Percentiles rank a stretch among this genome's conserved stretches.
phyloP scores from a whole-genome alignment of 495 filamentous ascomycete species.

The Trichodelitschia bisporula region DNA sequence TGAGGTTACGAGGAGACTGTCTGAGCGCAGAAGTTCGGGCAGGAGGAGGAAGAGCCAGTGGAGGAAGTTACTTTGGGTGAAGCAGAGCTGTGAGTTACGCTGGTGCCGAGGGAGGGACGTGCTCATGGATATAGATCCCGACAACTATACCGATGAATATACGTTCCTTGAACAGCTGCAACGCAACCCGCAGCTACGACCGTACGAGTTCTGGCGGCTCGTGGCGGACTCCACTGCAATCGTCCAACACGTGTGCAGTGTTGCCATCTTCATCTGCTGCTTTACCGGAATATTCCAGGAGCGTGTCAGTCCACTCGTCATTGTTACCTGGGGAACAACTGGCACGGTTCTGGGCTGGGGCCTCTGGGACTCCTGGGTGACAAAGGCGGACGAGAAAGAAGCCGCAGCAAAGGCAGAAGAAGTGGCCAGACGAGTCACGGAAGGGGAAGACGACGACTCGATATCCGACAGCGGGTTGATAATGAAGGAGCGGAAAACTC shows the following conservation, averaged over 20 bases:
- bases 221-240: conserved; percentile 92
- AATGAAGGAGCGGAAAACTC: too few relatives aligned
- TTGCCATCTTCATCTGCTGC: conserved; percentile 80
- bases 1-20: conserved; percentile 24
- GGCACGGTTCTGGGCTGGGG: conserved; percentile 75
- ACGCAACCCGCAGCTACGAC: conserved; percentile 76
- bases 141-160: conserved; percentile 92
- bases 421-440: neutral
- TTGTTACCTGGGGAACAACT: conserved; percentile 62
- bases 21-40: conserved; percentile 29
- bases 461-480: neutral
- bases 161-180: conserved; percentile 93
- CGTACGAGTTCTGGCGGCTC: conserved; percentile 95
- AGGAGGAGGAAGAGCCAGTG: conserved; percentile 43
- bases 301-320: conserved; percentile 58
- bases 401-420: conserved; percentile 1
- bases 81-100: conserved; percentile 51
- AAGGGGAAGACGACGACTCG: neutral
- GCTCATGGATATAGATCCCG: conserved; percentile 37
- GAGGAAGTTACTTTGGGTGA: conserved; percentile 96
- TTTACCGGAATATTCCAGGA: conserved; percentile 79
- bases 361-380: conserved; percentile 75
- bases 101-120: conserved; percentile 5
- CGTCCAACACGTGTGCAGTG: conserved; percentile 84
- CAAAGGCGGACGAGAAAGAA: conserved; percentile 16